Evolutionary conservation across 2,329 filamentous ascomycete species (phyloP).

Genomic region (Elsinoe necatrix): DNA sequence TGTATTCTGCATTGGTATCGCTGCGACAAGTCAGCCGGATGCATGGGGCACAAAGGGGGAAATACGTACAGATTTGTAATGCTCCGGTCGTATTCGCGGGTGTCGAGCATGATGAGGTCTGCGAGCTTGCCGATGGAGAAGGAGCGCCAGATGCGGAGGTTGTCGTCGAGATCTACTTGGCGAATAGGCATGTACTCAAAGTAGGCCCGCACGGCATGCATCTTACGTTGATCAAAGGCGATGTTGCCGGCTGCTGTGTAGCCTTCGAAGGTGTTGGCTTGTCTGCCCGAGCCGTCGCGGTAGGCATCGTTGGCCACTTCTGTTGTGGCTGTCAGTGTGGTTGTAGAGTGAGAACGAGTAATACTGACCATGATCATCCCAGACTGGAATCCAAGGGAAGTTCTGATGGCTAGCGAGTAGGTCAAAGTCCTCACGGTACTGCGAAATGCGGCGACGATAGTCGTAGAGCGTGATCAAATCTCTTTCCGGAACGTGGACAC

Average conservation of each 20-base stretch:
- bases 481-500: constrained; percentile 26
- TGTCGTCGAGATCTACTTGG: constrained; percentile 39
- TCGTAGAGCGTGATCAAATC: constrained; percentile 38
- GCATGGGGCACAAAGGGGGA: neutral
- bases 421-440: constrained; percentile 35
- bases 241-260: constrained; percentile 34
- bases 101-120: constrained; percentile 38
- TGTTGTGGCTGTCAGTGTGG: neutral
- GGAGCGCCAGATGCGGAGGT: constrained; percentile 35
- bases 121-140: constrained; percentile 36
- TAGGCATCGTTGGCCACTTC: constrained; percentile 37
- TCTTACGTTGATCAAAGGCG: constrained; percentile 38
- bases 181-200: constrained; percentile 39
- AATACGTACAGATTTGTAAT: constrained; percentile 33
- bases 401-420: constrained; percentile 32
- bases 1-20: constrained; percentile 45
- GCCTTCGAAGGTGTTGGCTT: constrained; percentile 38
- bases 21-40: neutral
- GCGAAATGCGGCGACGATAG: constrained; percentile 36
- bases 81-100: constrained; percentile 36
- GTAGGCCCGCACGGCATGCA: constrained; percentile 38
- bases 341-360: too few relatives aligned
- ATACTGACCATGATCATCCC: constrained; percentile 28
- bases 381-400: constrained; percentile 38
- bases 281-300: constrained; percentile 32